Evolutionary conservation across 129 eudicot species (phyloP).

Genomic region (Flaveria brownii): DNA sequence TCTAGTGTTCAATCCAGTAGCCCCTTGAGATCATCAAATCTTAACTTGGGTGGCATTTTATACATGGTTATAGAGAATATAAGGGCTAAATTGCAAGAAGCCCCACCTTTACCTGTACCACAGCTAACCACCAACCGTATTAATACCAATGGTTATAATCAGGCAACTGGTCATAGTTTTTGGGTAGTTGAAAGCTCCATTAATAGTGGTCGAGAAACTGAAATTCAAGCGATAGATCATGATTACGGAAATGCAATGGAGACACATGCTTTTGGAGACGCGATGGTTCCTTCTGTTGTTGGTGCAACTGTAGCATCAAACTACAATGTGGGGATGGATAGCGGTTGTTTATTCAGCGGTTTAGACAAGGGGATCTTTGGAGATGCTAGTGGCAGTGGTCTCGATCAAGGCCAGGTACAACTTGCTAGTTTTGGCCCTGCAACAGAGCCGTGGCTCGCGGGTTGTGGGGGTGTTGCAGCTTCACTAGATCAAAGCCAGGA

Average conservation of each 20-base stretch:
- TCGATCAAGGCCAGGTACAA: background rate
- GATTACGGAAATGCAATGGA: background rate
- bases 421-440: conserved; percentile 10
- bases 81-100: background rate
- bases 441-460: background rate
- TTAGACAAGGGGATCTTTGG: background rate
- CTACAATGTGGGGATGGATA: background rate
- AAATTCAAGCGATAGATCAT: conserved; percentile 2
- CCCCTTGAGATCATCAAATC: background rate
- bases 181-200: too few relatives aligned
- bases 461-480: background rate
- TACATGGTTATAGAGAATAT: conserved; percentile 16
- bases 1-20: conserved; percentile 5
- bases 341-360: too few relatives aligned
- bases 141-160: background rate
- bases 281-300: background rate
- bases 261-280: conserved; percentile 2
- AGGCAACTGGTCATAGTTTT: background rate
- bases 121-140: background rate
- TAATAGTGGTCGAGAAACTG: background rate
- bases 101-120: background rate
- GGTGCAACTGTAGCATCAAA: background rate
- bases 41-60: conserved; percentile 6
- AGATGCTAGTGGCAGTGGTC: conserved; percentile 6
- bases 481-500: background rate